Percentiles rank a stretch among this genome's conserved stretches.
Evolutionary conservation across 2,329 filamentous ascomycete species (phyloP).

Genomic region (Exophiala calicioides): DNA sequence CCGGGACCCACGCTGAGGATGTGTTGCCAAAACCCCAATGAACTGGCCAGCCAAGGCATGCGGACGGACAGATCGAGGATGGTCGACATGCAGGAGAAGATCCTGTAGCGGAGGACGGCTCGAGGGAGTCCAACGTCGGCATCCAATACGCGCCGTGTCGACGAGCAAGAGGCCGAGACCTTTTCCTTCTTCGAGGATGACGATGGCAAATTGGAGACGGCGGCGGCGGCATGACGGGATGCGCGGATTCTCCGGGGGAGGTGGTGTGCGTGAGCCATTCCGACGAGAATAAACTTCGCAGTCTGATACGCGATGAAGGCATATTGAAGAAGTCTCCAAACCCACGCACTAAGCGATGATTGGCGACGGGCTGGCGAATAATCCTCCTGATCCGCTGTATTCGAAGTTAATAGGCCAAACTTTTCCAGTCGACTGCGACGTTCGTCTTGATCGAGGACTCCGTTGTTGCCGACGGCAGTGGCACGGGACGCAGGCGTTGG

Average conservation of each 20-base stretch:
- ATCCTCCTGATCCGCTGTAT: constrained; percentile 17
- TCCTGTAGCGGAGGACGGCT: constrained; percentile 73
- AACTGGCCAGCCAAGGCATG: constrained; percentile 88
- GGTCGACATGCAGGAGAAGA: constrained; percentile 73
- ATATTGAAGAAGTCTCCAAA: constrained; percentile 57
- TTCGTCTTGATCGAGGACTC: constrained; percentile 34
- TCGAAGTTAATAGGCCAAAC: constrained; percentile 56
- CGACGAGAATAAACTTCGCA: constrained; percentile 62
- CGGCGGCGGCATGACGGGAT: constrained; percentile 3
- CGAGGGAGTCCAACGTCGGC: constrained; percentile 42
- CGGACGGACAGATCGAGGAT: constrained; percentile 72
- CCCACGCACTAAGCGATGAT: constrained; percentile 41
- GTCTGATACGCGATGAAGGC: constrained; percentile 57
- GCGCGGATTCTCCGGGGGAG: constrained; percentile 26
- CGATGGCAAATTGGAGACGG: constrained; percentile 10
- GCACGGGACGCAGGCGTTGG: constrained; percentile 5
- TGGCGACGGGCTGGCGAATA: constrained; percentile 35
- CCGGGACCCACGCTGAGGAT: constrained; percentile 72
- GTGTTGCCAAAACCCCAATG: constrained; percentile 74
- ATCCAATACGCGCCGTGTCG: constrained; percentile 23
- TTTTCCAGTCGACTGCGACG: constrained; percentile 52
- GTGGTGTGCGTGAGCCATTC: constrained; percentile 24
- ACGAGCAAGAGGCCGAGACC: constrained; percentile 6
- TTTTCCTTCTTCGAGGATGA: constrained; percentile 16
- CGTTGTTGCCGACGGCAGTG: constrained; percentile 13